Conservation (phyloP, 179 eudicot species). For the Heliamphora ciliata region DNA sequence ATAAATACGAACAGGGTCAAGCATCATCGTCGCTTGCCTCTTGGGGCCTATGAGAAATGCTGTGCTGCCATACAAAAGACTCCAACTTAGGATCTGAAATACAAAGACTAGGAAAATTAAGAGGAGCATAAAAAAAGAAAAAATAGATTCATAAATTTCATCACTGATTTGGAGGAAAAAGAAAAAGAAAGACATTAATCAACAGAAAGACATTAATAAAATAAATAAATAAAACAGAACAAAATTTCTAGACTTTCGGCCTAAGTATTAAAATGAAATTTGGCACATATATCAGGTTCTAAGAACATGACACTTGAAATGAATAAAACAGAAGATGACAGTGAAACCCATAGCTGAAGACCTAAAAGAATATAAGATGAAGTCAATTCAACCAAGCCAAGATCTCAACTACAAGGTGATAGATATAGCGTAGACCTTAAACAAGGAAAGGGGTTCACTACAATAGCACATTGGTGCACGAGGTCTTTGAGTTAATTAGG, state of each 20-base stretch:
- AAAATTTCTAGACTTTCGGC: neutral
- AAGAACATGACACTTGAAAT: neutral
- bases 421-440: neutral
- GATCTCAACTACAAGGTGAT: neutral
- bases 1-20: slow-evolving; percentile 93
- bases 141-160: neutral
- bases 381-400: neutral
- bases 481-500: neutral
- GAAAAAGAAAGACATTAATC: neutral
- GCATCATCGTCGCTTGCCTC: slow-evolving; percentile 91
- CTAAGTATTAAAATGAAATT: slow-evolving; percentile 1
- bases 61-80: slow-evolving; percentile 76
- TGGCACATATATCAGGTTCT: neutral
- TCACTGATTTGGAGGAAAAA: neutral
- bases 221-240: neutral
- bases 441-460: neutral
- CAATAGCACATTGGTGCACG: neutral
- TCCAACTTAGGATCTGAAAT: slow-evolving; percentile 33
- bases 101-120: slow-evolving; percentile 1
- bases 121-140: neutral
- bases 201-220: neutral
- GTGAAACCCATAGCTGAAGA: neutral
- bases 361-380: neutral
- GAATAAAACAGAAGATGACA: neutral
- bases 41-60: slow-evolving; percentile 96